Evolutionary conservation across 257 asterid species (phyloP), one percentile per base, ranked within the genome.

Genomic region (Rehmannia glutinosa): DNA sequence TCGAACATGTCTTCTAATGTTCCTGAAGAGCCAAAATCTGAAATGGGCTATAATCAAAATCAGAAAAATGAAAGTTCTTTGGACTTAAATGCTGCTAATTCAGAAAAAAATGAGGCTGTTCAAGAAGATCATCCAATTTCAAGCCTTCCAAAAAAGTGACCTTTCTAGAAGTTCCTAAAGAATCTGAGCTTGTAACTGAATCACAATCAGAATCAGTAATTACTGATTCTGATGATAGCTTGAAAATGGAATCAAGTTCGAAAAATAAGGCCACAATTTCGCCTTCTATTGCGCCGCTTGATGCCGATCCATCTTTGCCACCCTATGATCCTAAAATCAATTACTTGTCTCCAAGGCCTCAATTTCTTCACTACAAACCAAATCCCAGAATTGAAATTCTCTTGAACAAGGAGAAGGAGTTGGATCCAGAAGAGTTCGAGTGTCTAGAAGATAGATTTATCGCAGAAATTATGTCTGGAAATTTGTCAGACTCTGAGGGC

Each of bases 261-360:
- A 65, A 74, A 50, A 64, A 38, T 38, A 38, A 7, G 78, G 68
- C 75, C 80, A 16, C 17, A 6, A 62, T 35, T 16, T 75, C 79
- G n/a, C 61, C 81, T 39, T 2, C 73, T 5, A 78, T 82, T 58
- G 88, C 87, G 0, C 89, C 91, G 1, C 87, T 90, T n/a, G 97
- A 90, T 78, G 96, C 91, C 32, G 90, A 90, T 71, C 98, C 97
- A 32, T 86, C 77, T 6, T 45, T 77, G 50, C 86, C 84, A 50
- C 94, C 97, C 19, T 90, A 93, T 70, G 89, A 90, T 81, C 98
- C 97, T 10, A 86, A 76, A 73, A 88, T 84, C 33, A 90, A 90
- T 66, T 86, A 82, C 82, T 76, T 86, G 63, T 88, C 97, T 33
- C 96, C 95, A 10, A 88, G 96, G 80, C 96, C 97, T 73, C 86